Conservation (phyloP, 2,329 filamentous ascomycete species). For the Myriosclerotinia curreyana region DNA sequence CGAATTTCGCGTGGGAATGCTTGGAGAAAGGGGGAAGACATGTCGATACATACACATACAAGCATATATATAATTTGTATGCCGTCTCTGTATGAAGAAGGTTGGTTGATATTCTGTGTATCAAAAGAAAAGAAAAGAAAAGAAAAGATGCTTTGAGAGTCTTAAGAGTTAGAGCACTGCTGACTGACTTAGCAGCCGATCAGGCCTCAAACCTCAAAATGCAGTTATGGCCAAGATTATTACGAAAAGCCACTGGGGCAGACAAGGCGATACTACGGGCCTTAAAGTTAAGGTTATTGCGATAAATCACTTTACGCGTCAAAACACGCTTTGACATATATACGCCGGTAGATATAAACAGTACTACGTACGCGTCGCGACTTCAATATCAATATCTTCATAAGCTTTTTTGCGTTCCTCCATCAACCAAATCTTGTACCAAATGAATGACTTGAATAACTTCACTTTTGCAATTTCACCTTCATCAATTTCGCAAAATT, state of each 20-base stretch:
- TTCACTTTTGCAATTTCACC: conserved; percentile 25
- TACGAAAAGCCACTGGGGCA: too few species aligned
- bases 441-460: conserved; percentile 23
- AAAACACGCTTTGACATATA: conserved; percentile 26
- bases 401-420: conserved; percentile 13
- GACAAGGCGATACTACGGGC: too few species aligned
- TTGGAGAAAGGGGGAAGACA: conserved; percentile 31
- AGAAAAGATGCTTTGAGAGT: too few species aligned
- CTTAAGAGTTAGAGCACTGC: too few species aligned
- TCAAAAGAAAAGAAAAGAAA: too few species aligned
- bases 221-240: too few species aligned
- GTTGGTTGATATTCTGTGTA: too few species aligned
- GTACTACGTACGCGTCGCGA: conserved; percentile 26
- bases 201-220: too few species aligned
- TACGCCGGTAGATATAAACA: too few species aligned
- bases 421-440: conserved; percentile 8
- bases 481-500: conserved; percentile 1
- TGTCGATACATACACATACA: conserved; percentile 6
- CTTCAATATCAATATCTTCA: conserved; percentile 25
- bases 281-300: too few species aligned
- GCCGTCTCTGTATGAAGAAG: too few species aligned
- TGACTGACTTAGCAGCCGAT: too few species aligned
- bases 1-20: conserved; percentile 36
- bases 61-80: not conserved
- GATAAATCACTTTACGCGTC: conserved; percentile 39